Conservation (phyloP, 1,284 basidiomycete genomes). For the Stygiomarasmius scandens region DNA sequence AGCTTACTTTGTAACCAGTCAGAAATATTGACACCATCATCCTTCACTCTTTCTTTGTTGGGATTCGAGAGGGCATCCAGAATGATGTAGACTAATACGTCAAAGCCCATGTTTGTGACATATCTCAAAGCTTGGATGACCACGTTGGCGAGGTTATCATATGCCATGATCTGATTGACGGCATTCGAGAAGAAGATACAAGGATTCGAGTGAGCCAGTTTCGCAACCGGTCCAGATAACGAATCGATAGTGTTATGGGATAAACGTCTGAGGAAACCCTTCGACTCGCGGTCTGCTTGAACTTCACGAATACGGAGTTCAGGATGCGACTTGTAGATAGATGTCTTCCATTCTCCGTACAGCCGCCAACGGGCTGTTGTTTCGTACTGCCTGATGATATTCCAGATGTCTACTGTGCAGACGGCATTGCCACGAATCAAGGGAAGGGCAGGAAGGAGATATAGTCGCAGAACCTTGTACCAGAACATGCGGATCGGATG, state of each 20-base stretch:
- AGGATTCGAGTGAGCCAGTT: slow-evolving; percentile 93
- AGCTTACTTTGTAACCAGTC: slow-evolving; percentile 92
- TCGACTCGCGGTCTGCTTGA: slow-evolving; percentile 77
- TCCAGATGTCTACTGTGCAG: slow-evolving; percentile 88
- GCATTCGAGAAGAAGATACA: slow-evolving; percentile 90
- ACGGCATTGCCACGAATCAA: slow-evolving; percentile 86
- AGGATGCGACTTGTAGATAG: slow-evolving; percentile 69
- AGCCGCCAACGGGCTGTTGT: slow-evolving; percentile 83
- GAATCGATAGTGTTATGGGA: slow-evolving; percentile 84
- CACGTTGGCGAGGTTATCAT: slow-evolving; percentile 91
- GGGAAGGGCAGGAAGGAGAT: slow-evolving; percentile 87
- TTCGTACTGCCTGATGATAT: slow-evolving; percentile 78
- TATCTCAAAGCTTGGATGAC: slow-evolving; percentile 92
- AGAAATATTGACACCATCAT: slow-evolving; percentile 89
- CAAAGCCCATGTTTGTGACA: slow-evolving; percentile 91
- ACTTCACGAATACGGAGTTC: slow-evolving; percentile 74
- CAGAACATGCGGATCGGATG: slow-evolving; percentile 72
- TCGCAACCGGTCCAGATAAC: slow-evolving; percentile 88
- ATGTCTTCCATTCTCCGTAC: slow-evolving; percentile 94
- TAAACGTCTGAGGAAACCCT: slow-evolving; percentile 79
- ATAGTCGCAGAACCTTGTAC: slow-evolving; percentile 79
- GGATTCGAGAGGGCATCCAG: slow-evolving; percentile 90
- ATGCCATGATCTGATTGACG: slow-evolving; percentile 94
- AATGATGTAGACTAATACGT: slow-evolving; percentile 88
- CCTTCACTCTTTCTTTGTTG: slow-evolving; percentile 83